Evolutionary conservation across 352 stramenopile genomes (phyloP).

Genomic region (Pythium volutum): DNA sequence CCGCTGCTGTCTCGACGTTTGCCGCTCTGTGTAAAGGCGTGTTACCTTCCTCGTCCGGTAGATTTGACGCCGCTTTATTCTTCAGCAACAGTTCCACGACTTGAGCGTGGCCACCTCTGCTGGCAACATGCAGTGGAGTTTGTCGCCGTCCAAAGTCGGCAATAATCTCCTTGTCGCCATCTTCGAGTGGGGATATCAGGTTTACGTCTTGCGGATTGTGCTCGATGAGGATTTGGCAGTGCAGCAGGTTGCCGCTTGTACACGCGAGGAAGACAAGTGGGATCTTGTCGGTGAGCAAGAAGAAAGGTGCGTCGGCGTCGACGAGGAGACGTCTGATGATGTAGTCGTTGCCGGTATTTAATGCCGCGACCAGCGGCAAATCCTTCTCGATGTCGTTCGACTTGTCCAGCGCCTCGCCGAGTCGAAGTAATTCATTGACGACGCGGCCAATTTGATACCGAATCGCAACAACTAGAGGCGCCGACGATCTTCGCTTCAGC

Average conservation of each 20-base stretch:
- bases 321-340: conserved; percentile 77
- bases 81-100: conserved; percentile 64
- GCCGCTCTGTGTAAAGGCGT: conserved; percentile 68
- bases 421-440: conserved; percentile 71
- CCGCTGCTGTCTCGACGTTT: conserved; percentile 65
- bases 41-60: conserved; percentile 79
- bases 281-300: conserved; percentile 75
- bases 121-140: conserved; percentile 77
- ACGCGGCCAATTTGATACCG: conserved; percentile 76
- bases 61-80: conserved; percentile 66
- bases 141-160: conserved; percentile 63
- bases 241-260: conserved; percentile 57
- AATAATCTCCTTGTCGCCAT: conserved; percentile 78
- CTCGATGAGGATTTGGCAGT: conserved; percentile 75
- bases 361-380: conserved; percentile 61
- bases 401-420: conserved; percentile 50
- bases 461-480: conserved; percentile 67
- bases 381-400: conserved; percentile 46
- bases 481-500: conserved; percentile 51
- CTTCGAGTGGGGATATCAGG: conserved; percentile 69
- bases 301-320: conserved; percentile 62
- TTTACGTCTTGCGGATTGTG: conserved; percentile 63
- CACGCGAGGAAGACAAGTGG: conserved; percentile 74
- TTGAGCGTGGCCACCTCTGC: conserved; percentile 56
- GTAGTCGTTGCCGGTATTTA: conserved; percentile 68